Evolutionary conservation across 305 asterid species (phyloP), one percentile per base, ranked within the genome.

Genomic region (Solanum aculeatissimum): DNA sequence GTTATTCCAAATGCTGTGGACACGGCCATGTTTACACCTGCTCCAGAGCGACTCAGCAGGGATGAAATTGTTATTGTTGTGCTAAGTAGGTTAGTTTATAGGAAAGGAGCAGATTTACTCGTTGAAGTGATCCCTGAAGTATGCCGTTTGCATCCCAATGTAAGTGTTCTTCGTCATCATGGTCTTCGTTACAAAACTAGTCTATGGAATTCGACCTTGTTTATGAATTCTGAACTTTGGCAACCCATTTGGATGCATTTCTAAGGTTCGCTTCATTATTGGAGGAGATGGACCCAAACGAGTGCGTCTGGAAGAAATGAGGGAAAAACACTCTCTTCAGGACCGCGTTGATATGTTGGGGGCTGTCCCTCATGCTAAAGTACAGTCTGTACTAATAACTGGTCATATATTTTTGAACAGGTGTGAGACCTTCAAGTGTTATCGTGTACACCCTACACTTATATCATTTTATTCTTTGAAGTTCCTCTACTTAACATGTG

Each of bases 241-340:
- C 80, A 18, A 78, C 65, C 77, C 60, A 83, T 53, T 81, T 38
- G 84, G 85, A 82, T 72, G 84, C 60, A 38, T 85, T 77, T 85
- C 83, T 69, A 87, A 95, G 99, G 98, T 97, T 86, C 94, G 97
- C 79, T 97, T 97, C 89, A 87, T 97, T 86, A 86, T 97, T 84
- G 99, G 99, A 84, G 99, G 99, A 57, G 98, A 97, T 87, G 99
- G 99, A 82, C 98, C 99, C 82, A 97, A 95, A 91, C 92, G 99
- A 91, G 99, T 97, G 83, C 91, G 97, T 51, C 84, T 97, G 88
- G 99, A 97, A 89, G 98, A 97, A 91, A 97, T 97, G 99, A 91
- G 99, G 88, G 99, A 97, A 85, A 97, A 95, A 21, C 98, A 97
- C 91, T 92, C 95, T 88, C 97, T 97, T 86, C 99, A 97, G 90